Evolutionary conservation across 2,329 filamentous ascomycete species (phyloP).

Genomic region (Cordyceps cicadae): DNA sequence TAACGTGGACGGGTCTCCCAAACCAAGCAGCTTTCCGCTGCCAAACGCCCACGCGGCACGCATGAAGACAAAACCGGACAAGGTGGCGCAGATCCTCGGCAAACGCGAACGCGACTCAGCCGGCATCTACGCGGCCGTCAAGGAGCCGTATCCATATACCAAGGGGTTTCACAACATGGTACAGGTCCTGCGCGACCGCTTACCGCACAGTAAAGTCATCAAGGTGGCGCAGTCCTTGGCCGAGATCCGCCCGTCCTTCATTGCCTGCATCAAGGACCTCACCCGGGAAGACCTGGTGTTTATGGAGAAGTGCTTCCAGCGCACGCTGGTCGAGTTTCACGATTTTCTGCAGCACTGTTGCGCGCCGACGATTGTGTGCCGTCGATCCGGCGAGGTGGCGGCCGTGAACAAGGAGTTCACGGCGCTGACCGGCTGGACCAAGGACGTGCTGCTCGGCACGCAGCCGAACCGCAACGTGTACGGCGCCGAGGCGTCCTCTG

Average conservation of each 20-base stretch:
- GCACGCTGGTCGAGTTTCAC: conserved; percentile 86
- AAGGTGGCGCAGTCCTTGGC: conserved; percentile 82
- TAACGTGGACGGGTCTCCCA: conserved; percentile 48
- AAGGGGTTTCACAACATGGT: conserved; percentile 84
- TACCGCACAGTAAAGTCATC: conserved; percentile 66
- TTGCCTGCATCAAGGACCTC: conserved; percentile 82
- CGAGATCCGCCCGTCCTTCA: conserved; percentile 86
- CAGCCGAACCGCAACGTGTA: conserved; percentile 85
- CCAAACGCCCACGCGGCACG: conserved; percentile 23
- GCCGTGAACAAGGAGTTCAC: conserved; percentile 94
- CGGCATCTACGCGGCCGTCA: conserved; percentile 79
- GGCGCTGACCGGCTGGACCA: conserved; percentile 90
- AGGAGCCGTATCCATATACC: conserved; percentile 86
- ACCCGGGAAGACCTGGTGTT: conserved; percentile 86
- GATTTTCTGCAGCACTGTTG: conserved; percentile 83
- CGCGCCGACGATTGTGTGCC: conserved; percentile 84
- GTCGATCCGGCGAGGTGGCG: conserved; percentile 89
- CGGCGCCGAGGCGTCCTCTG: conserved; percentile 38
- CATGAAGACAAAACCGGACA: conserved; percentile 36
- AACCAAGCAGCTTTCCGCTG: conserved; percentile 18
- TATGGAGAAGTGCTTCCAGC: conserved; percentile 95
- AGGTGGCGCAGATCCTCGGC: conserved; percentile 41
- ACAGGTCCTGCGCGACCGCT: conserved; percentile 68
- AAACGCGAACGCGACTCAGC: conserved; percentile 66
- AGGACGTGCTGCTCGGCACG: conserved; percentile 79